A percentile compares a stretch with the other conserved stretches of the same genome.
These are phyloP conservation scores for Dendrocalamus sinicus DNA, from an alignment of 176 grass and related monocot genomes.

Conservation along the genomic window DNA sequence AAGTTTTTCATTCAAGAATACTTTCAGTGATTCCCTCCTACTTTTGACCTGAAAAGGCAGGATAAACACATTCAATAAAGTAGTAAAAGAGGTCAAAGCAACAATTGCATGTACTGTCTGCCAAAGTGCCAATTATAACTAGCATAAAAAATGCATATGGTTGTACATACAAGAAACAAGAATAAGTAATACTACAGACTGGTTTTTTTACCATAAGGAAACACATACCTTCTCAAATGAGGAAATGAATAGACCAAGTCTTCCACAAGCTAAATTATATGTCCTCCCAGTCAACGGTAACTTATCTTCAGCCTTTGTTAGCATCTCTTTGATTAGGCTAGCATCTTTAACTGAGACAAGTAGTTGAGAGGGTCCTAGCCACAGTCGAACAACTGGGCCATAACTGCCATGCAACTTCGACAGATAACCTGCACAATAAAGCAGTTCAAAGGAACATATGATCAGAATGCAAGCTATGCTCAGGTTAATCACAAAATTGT, in stretches of 20 bases:
- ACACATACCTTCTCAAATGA: constrained; percentile 76
- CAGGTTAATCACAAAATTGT: neutral
- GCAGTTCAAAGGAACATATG: constrained; percentile 18
- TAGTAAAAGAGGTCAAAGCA: constrained; percentile 34
- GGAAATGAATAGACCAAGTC: constrained; percentile 72
- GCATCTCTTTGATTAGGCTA: constrained; percentile 70
- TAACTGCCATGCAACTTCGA: too few relatives aligned
- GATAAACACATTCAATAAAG: constrained; percentile 17
- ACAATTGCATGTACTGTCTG: neutral
- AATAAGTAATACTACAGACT: neutral
- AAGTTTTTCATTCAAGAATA: constrained; percentile 71
- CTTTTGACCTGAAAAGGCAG: constrained; percentile 62
- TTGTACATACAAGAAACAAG: neutral
- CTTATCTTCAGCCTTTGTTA: constrained; percentile 89
- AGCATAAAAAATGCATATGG: constrained; percentile 6
- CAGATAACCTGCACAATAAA: neutral
- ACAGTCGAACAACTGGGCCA: constrained; percentile 82
- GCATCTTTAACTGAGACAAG: constrained; percentile 89
- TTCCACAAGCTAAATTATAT: constrained; percentile 91
- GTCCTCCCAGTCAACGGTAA: constrained; percentile 74
- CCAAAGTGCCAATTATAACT: neutral
- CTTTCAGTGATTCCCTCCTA: constrained; percentile 72
- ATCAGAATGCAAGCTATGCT: constrained; percentile 22
- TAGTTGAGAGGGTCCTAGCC: constrained; percentile 85
- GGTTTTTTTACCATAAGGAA: neutral